Evolutionary conservation across 306 rosid genomes (phyloP).

Genomic region (Datisca glomerata): DNA sequence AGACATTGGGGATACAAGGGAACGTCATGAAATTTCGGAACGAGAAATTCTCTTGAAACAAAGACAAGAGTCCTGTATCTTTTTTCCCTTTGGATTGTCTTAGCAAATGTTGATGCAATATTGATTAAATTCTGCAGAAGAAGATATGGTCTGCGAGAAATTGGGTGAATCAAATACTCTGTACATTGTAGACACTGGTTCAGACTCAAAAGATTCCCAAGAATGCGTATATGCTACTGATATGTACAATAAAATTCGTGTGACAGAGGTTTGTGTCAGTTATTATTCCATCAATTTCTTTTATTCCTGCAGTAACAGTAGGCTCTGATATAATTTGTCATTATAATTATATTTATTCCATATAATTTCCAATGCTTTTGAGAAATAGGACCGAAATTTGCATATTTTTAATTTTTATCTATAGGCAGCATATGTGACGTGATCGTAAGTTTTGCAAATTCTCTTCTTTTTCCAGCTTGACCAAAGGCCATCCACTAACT

Average conservation of each 20-base stretch:
- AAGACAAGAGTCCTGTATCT: no score
- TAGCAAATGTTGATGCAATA: slow-evolving; percentile 9
- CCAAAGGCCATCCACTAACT: slow-evolving; percentile 42
- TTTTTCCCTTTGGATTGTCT: no score
- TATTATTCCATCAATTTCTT: not conserved
- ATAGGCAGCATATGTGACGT: no score
- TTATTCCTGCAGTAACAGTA: not conserved
- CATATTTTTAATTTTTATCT: not conserved
- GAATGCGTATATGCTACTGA: slow-evolving; percentile 65
- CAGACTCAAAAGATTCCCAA: slow-evolving; percentile 42
- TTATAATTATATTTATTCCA: not conserved
- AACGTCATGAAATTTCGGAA: no score
- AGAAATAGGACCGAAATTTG: not conserved
- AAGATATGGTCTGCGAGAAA: slow-evolving; percentile 28
- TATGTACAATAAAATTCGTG: slow-evolving; percentile 38
- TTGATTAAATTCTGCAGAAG: slow-evolving; percentile 33
- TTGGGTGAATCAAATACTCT: slow-evolving; percentile 21
- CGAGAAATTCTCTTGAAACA: no score
- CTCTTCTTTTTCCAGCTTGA: slow-evolving; percentile 45
- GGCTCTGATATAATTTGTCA: not conserved
- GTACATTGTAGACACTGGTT: slow-evolving; percentile 42
- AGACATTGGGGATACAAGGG: no score
- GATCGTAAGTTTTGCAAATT: not conserved
- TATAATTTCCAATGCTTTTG: no score
- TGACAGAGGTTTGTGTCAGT: slow-evolving; percentile 64